Evolutionary conservation across 768 basidiomycete species (phyloP).

Genomic region (Lactarius deliciosus): DNA sequence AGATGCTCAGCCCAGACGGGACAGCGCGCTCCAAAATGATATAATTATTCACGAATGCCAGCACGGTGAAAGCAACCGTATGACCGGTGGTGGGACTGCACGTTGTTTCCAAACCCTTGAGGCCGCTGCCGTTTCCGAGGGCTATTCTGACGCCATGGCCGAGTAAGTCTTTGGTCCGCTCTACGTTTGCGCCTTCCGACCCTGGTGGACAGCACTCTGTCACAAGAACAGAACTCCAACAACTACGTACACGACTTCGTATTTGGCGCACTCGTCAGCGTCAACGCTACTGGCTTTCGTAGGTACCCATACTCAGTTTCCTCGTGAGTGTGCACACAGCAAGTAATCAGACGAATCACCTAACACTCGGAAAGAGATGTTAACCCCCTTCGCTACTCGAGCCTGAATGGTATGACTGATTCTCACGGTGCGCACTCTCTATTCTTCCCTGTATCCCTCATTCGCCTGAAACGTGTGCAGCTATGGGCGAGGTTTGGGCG

Average conservation of each 20-base stretch:
- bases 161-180: slow-evolving; percentile 24
- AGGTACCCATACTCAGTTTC: slow-evolving; percentile 57
- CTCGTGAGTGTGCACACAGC: slow-evolving; percentile 37
- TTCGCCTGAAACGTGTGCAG: slow-evolving; percentile 29
- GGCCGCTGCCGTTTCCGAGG: slow-evolving; percentile 50
- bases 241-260: slow-evolving; percentile 38
- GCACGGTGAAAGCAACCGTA: slow-evolving; percentile 35
- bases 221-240: slow-evolving; percentile 39
- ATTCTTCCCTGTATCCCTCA: neutral
- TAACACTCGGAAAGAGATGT: slow-evolving; percentile 22
- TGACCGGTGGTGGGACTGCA: slow-evolving; percentile 50
- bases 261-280: slow-evolving; percentile 54
- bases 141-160: slow-evolving; percentile 37
- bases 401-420: slow-evolving; percentile 40
- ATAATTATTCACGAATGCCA: slow-evolving; percentile 50
- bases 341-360: slow-evolving; percentile 31
- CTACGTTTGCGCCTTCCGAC: slow-evolving; percentile 15
- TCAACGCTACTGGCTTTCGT: slow-evolving; percentile 52
- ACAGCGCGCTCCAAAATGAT: slow-evolving; percentile 65
- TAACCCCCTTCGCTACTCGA: slow-evolving; percentile 49
- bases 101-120: slow-evolving; percentile 60
- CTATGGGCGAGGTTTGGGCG: slow-evolving; percentile 62
- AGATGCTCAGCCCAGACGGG: slow-evolving; percentile 50
- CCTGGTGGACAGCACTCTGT: slow-evolving; percentile 34
- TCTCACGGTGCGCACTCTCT: slow-evolving; percentile 43